phyloP scores from a whole-genome alignment of 192 early-diverging fungal genomes.

The Backusella westeae region DNA sequence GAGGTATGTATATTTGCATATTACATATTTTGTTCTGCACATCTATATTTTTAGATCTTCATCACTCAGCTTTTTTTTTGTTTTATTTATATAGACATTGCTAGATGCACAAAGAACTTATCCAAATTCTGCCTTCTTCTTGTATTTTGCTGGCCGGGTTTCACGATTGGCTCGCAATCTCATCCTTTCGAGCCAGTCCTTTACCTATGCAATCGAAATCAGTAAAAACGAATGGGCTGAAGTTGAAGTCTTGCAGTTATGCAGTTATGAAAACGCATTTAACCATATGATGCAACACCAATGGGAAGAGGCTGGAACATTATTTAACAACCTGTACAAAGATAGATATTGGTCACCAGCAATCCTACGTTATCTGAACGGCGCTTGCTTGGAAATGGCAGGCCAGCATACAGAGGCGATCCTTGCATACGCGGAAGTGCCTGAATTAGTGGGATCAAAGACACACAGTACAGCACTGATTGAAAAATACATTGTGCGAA shows the following conservation, averaged over 20 bases:
- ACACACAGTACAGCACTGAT: slow-evolving; percentile 40
- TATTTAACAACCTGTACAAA: slow-evolving; percentile 42
- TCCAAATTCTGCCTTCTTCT: slow-evolving; percentile 51
- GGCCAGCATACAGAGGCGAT: slow-evolving; percentile 72
- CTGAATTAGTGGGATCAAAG: slow-evolving; percentile 37
- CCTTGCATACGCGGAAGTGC: slow-evolving; percentile 52
- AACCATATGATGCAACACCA: slow-evolving; percentile 44
- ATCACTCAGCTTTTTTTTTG: background rate
- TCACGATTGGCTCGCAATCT: slow-evolving; percentile 37
- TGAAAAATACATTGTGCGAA: slow-evolving; percentile 47
- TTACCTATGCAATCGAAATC: slow-evolving; percentile 40
- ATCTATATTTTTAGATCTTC: background rate
- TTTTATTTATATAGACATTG: slow-evolving; percentile 21
- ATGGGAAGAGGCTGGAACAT: slow-evolving; percentile 40
- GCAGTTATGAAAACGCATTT: slow-evolving; percentile 46
- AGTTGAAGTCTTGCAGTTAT: slow-evolving; percentile 38
- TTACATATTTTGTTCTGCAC: background rate
- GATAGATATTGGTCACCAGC: slow-evolving; percentile 50
- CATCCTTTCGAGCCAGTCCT: slow-evolving; percentile 42
- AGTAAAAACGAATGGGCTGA: slow-evolving; percentile 41
- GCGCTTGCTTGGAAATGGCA: slow-evolving; percentile 44
- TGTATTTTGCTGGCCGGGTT: slow-evolving; percentile 48
- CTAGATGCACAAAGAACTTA: slow-evolving; percentile 43
- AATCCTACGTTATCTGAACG: slow-evolving; percentile 44
- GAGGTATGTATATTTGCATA: slow-evolving; percentile 11